Evolutionary conservation across 1,139 yeast genomes (phyloP).

Genomic region (Protomyces arabidopsidicola): DNA sequence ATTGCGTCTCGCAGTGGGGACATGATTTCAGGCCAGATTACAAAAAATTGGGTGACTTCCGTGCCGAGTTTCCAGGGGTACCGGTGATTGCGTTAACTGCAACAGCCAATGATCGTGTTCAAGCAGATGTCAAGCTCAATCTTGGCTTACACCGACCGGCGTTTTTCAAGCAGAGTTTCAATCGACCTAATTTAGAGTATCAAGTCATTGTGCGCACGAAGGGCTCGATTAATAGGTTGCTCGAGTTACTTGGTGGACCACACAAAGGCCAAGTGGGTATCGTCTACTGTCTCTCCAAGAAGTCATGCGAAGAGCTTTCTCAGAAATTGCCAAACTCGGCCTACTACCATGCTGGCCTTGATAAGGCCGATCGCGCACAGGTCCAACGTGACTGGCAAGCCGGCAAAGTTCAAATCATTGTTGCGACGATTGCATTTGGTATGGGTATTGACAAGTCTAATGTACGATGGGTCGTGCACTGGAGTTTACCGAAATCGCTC

Average conservation of each 20-base stretch:
- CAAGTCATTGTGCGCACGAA: slow-evolving; percentile 64
- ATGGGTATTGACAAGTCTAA: slow-evolving; percentile 98
- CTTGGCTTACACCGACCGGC: slow-evolving; percentile 55
- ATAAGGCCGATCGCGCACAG: slow-evolving; percentile 61
- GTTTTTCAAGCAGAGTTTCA: slow-evolving; percentile 67
- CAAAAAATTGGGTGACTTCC: slow-evolving; percentile 70
- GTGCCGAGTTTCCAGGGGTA: slow-evolving; percentile 64
- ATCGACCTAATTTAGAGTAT: slow-evolving; percentile 78
- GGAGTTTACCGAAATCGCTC: slow-evolving; percentile 80
- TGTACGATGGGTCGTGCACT: slow-evolving; percentile 84
- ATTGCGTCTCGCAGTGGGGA: slow-evolving; percentile 98
- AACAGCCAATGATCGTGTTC: slow-evolving; percentile 89
- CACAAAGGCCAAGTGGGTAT: slow-evolving; percentile 71
- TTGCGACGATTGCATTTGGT: slow-evolving; percentile 97
- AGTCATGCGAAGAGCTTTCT: slow-evolving; percentile 69
- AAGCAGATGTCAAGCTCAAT: slow-evolving; percentile 77
- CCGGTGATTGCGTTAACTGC: slow-evolving; percentile 98
- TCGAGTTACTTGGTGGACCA: slow-evolving; percentile 50
- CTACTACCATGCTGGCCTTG: slow-evolving; percentile 88
- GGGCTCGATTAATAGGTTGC: slow-evolving; percentile 52
- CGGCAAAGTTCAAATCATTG: slow-evolving; percentile 65
- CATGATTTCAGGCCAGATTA: slow-evolving; percentile 98
- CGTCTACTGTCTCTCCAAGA: slow-evolving; percentile 87
- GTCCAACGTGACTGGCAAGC: slow-evolving; percentile 82
- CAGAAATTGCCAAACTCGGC: slow-evolving; percentile 38